Evolutionary conservation across 2,329 filamentous ascomycete genomes (phyloP), one percentile per base, ranked within the genome.

Genomic region (Talaromyces sp.): DNA sequence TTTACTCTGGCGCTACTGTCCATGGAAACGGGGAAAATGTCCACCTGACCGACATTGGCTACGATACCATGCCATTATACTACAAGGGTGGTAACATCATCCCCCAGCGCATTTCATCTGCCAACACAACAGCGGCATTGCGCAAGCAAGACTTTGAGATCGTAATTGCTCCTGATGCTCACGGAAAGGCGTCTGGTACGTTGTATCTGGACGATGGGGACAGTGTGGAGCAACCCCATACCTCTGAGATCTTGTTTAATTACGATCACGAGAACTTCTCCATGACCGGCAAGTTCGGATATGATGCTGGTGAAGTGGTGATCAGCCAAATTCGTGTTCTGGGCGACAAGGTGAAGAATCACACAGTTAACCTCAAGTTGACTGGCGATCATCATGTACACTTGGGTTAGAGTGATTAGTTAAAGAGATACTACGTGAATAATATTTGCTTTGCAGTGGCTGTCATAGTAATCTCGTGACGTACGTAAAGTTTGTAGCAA

Each of bases 121-220:
- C 83, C 2, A 83, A 81, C 77, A 90, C 78, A 67, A 92, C 73
- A 69, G 86, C 68, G 70, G 89, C 79, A 27, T 73, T 86, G 49
- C 79, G 83, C 50, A 80, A 84, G 65, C 79, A 89, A 66, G 80
- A 86, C 65, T 93, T 93, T 75, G 82, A 87, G 70, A 77, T 96
- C 56, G 68, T 93, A 38, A 81, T 96, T 51, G 87, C 90, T 0
- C 81, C 89, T 0, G 85, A 82, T 6, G 68, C 71, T 0, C 77
- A 88, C 56, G 89, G 87, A 3, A 83, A 77, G 7, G 91, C 91
- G 0, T 72, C 70, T 1, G 91, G 91, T 0, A 78, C 80, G 56
- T 77, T 95, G 60, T 95, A 93, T 71, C 76, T 95, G 5, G 91
- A 95, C 66, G 90, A 96, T 63, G 91, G 91, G 9, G 85, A 86